Conservation (phyloP, 2,329 filamentous ascomycete species). For the Teratosphaeria destructans region DNA sequence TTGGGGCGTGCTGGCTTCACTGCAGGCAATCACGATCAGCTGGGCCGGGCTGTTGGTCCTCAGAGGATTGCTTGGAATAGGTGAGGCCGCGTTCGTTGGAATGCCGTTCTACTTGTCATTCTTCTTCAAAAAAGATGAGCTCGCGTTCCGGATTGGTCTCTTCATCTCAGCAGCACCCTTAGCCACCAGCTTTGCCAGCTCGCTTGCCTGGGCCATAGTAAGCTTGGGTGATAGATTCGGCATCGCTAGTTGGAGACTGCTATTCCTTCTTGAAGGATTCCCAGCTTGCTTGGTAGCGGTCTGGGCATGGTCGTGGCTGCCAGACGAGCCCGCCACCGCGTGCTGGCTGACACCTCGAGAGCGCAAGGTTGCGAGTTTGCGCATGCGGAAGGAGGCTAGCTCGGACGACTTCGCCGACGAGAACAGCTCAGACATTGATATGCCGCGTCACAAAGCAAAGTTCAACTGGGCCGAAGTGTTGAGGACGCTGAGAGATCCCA, state of each 20-base stretch:
- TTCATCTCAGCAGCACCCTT: constrained; percentile 67
- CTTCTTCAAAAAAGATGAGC: constrained; percentile 56
- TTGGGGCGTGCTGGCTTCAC: constrained; percentile 70
- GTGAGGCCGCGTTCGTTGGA: constrained; percentile 54
- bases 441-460: constrained; percentile 16
- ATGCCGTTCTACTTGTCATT: constrained; percentile 55
- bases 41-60: constrained; percentile 52
- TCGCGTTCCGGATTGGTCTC: constrained; percentile 75
- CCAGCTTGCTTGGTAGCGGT: constrained; percentile 67
- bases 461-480: constrained; percentile 46
- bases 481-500: constrained; percentile 53
- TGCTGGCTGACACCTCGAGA: constrained; percentile 34
- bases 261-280: constrained; percentile 78
- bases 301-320: constrained; percentile 63
- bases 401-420: constrained; percentile 3
- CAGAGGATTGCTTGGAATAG: constrained; percentile 45
- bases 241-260: constrained; percentile 72
- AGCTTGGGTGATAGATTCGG: constrained; percentile 52
- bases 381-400: constrained; percentile 48
- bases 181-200: constrained; percentile 60
- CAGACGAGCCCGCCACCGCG: constrained; percentile 54
- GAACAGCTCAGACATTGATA: neutral
- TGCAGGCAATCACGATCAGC: constrained; percentile 46
- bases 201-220: constrained; percentile 68
- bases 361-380: constrained; percentile 57